A percentile compares a stretch with the other conserved stretches of the same genome.
phyloP scores from a whole-genome alignment of 2,329 filamentous ascomycete genomes.

The Aureobasidium sp. region DNA sequence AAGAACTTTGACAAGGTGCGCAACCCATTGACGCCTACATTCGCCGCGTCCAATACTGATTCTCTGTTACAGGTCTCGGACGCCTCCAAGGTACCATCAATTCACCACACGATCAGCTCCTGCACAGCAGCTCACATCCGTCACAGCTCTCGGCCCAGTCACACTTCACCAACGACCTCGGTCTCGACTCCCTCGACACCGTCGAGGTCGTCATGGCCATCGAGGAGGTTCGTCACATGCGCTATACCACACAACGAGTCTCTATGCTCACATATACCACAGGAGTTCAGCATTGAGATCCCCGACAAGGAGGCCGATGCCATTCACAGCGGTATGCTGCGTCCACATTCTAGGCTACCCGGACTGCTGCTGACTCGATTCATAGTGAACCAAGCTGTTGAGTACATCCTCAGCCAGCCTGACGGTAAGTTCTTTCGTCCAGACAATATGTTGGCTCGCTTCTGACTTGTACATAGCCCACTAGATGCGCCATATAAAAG shows the following conservation, averaged over 20 bases:
- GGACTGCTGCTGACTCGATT: conserved; percentile 3
- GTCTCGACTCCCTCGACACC: conserved; percentile 93
- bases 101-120: background rate
- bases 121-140: background rate
- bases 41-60: conserved; percentile 19
- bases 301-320: conserved; percentile 93
- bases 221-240: conserved; percentile 65
- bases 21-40: background rate
- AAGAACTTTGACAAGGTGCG: conserved; percentile 94
- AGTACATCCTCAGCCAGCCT: conserved; percentile 89
- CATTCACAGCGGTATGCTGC: conserved; percentile 79
- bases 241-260: conserved; percentile 45
- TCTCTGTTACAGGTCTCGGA: conserved; percentile 50
- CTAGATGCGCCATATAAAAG: conserved; percentile 20
- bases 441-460: background rate
- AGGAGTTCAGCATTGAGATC: conserved; percentile 90
- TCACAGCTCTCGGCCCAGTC: conserved; percentile 71
- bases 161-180: conserved; percentile 93
- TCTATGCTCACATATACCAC: conserved; percentile 22
- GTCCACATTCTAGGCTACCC: background rate
- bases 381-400: conserved; percentile 84
- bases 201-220: conserved; percentile 99
- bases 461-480: conserved; percentile 25
- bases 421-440: conserved; percentile 58
- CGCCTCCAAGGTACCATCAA: conserved; percentile 47